Percentiles rank a stretch among this genome's conserved stretches.
phyloP scores from a whole-genome alignment of 2,329 filamentous ascomycete genomes.

The Paecilomyces formosus region DNA sequence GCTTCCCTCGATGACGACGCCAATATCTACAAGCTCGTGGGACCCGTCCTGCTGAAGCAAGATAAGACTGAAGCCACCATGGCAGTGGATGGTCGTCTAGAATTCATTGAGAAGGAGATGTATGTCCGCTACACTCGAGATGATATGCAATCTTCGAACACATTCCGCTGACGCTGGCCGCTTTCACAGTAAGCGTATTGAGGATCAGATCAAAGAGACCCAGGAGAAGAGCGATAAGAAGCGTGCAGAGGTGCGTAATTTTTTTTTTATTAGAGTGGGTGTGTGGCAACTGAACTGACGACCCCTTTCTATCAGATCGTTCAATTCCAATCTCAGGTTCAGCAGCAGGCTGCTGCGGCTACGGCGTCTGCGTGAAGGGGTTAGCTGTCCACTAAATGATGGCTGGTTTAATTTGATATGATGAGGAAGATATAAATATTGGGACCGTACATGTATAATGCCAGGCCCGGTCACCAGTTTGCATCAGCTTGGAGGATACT shows the following conservation, averaged over 20 bases:
- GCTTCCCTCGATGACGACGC: conserved; percentile 68
- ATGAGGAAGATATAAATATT: neutral
- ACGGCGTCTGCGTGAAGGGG: neutral
- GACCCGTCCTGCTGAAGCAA: conserved; percentile 89
- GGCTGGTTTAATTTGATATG: neutral
- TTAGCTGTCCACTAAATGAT: neutral
- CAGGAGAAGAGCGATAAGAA: conserved; percentile 59
- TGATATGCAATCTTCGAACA: neutral
- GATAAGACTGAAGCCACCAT: conserved; percentile 83
- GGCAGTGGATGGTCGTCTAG: conserved; percentile 81
- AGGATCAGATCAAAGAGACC: conserved; percentile 57
- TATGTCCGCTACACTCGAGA: conserved; percentile 37
- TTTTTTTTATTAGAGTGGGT: neutral
- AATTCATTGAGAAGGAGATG: conserved; percentile 94
- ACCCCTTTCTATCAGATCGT: conserved; percentile 21
- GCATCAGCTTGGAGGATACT: too few species aligned
- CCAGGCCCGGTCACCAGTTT: too few species aligned
- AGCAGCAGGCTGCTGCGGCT: conserved; percentile 7
- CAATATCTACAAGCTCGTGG: conserved; percentile 92
- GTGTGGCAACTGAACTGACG: conserved; percentile 9
- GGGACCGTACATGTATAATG: too few species aligned
- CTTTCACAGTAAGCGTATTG: conserved; percentile 53
- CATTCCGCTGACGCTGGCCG: neutral
- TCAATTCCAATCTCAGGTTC: conserved; percentile 26
- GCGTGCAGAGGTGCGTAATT: conserved; percentile 55